Evolutionary conservation across 306 rosid genomes (phyloP).

Genomic region (Gastrolobium villosum): DNA sequence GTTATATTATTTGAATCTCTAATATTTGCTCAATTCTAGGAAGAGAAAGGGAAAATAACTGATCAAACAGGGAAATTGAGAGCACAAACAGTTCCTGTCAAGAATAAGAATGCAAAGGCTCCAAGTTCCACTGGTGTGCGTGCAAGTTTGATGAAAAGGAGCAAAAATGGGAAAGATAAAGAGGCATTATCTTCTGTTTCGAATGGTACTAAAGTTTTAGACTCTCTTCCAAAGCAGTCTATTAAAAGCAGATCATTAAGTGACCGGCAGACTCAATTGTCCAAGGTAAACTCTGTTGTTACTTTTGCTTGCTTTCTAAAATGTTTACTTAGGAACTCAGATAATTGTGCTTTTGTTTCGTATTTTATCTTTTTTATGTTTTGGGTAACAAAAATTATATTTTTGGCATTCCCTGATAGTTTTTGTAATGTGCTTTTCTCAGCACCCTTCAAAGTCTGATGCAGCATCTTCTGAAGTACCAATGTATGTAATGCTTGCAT

Average conservation of each 20-base stretch:
- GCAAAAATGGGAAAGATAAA: slow-evolving; percentile 71
- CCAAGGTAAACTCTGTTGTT: slow-evolving; percentile 54
- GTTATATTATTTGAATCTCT: slow-evolving; percentile 44
- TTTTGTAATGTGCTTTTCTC: slow-evolving; percentile 51
- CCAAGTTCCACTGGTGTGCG: slow-evolving; percentile 51
- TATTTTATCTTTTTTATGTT: not conserved
- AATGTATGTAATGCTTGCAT: slow-evolving; percentile 60
- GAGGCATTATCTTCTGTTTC: slow-evolving; percentile 61
- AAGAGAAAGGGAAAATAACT: slow-evolving; percentile 55
- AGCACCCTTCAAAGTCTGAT: slow-evolving; percentile 75
- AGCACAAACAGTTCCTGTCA: slow-evolving; percentile 70
- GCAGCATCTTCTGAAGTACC: slow-evolving; percentile 63
- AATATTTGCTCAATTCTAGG: slow-evolving; percentile 52
- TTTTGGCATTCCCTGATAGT: slow-evolving; percentile 50
- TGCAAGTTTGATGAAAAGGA: slow-evolving; percentile 58
- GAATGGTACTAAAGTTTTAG: slow-evolving; percentile 68
- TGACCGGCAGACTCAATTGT: slow-evolving; percentile 64
- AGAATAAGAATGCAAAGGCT: slow-evolving; percentile 68
- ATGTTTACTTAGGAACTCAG: slow-evolving; percentile 30
- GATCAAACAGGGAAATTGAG: slow-evolving; percentile 53
- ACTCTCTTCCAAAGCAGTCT: slow-evolving; percentile 59
- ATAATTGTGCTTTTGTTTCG: slow-evolving; percentile 27
- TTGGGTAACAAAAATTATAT: slow-evolving; percentile 6
- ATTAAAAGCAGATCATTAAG: slow-evolving; percentile 62
- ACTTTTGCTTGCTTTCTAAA: slow-evolving; percentile 35